Percentiles rank a stretch among this genome's conserved stretches.
phyloP scores from a whole-genome alignment of 139 green algal species.

The Chlorella vulgaris region DNA sequence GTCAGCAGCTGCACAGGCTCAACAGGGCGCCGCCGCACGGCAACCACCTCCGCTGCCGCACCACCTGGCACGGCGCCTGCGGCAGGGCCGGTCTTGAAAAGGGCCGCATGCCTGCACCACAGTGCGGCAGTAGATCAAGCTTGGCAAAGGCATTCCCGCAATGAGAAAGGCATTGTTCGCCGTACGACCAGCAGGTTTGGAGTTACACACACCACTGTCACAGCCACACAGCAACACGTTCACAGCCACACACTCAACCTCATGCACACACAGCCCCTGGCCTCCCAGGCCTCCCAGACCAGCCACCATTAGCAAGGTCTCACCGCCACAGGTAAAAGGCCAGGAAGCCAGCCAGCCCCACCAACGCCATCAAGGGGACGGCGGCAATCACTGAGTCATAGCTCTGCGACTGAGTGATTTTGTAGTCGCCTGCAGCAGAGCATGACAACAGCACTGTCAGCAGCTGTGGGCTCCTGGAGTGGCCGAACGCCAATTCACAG shows the following conservation, averaged over 20 bases:
- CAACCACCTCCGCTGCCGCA: too few species aligned
- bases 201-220: too few species aligned
- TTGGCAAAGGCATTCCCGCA: too few species aligned
- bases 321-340: constrained; percentile 23
- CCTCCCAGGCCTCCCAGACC: neutral
- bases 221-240: too few species aligned
- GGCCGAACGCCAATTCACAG: neutral
- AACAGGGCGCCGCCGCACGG: neutral
- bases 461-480: too few species aligned
- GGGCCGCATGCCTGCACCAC: constrained; percentile 7
- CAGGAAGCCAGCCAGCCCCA: constrained; percentile 38
- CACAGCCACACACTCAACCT: too few species aligned
- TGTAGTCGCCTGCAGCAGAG: constrained; percentile 27
- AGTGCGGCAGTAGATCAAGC: neutral
- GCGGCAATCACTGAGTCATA: constrained; percentile 54
- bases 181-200: too few species aligned
- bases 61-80: neutral
- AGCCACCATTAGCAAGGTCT: neutral
- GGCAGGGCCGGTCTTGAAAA: neutral
- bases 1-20: constrained; percentile 21
- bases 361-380: constrained; percentile 49
- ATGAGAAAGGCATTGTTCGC: too few species aligned
- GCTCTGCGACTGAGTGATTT: constrained; percentile 3
- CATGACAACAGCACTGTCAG: neutral
- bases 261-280: neutral